Evolutionary conservation across 2,329 filamentous ascomycete species (phyloP), one percentile per base, ranked within the genome.

Genomic region (Lasiodiplodia hormozganensis): DNA sequence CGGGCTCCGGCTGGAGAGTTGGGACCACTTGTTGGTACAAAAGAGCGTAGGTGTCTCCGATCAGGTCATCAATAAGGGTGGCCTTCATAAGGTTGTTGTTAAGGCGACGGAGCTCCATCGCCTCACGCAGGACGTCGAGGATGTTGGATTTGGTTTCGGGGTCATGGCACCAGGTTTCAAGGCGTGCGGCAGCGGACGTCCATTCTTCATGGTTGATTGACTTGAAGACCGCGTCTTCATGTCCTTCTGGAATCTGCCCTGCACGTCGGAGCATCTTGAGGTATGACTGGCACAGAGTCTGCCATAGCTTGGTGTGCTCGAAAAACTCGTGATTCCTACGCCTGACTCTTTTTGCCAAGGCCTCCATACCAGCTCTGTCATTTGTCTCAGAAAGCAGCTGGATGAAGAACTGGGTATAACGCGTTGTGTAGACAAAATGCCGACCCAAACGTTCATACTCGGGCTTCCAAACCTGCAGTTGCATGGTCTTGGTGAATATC

Each of bases 401-500:
- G 14, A 93, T 88, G 79, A 96, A 93, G 75, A 96, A 96, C 21
- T 89, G 89, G 1, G 93, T 91, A 75, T 97, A 97, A 71, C 92
- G 90, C 60, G 92, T 89, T 0, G 93, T 97, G 77, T 96, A 97
- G 47, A 97, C 93, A 75, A 97, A 96, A 77, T 97, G 94, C 21
- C 94, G 88, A 0, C 94, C 94, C 0, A 93, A 85, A 25, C 90
- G 85, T 77, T 97, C 94, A 57, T 92, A 89, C 72, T 97, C 94
- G 47, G 94, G 96, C 73, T 94, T 95, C 94, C 94, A 97, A 4
- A 97, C 93, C 75, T 96, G 95, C 78, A 97, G 90, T 1, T 92
- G 90, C 90, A 97, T 97, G 0, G 93, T 97, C 81, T 97, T 97
- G 49, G 94, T 97, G 72, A 97, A 95, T 66, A 97, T 90, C 52